Base-by-base conservation (phyloP, 805 yeast species). In the Saccharomycopsis babjevae region DNA sequence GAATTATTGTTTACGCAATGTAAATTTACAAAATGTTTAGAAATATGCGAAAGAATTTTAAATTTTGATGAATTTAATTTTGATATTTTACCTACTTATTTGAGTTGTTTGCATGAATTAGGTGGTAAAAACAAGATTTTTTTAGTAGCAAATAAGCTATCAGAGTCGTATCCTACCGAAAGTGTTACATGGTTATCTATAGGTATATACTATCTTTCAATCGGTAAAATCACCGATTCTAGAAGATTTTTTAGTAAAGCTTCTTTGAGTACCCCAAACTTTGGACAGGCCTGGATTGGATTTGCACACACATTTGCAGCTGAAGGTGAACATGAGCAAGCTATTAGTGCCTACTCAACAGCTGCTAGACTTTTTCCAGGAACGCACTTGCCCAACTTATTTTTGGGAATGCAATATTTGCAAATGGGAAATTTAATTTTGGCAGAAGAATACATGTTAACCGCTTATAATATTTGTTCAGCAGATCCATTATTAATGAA, bases 281-380 rank as follows among this genome's bases (percentile, higher is more conserved):
- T 89, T 74, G 96, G 94, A 0, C 93, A 89, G 58, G 96, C 98
- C 1, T 94, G 99, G 99, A 84, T 94, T 39, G 99, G 97, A 1
- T 94, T 94, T 75, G 98, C 98, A 0, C 98, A 93, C 69, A 92
- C 98, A 0, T 94, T 92, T 80, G 97, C 97, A 0, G 86, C 89
- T 2, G 99, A 94, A 71, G 96, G 97, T n/a, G 99, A 94, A 72
- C 97, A 94, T 71, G 99, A 94, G 71, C 98, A 94, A 72, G 98
- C 98, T 1, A 87, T 94, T 25, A 87, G 97, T 61, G 98, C 98
- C 0, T 94, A 92, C 72, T 92, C 98, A 1, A 92, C 96, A 13
- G 97, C 97, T 0, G 90, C 97, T 1, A 77, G 97, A 64, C 78
- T 92, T 52, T 94, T 94, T 68, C 91, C 92, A 0, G 96, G 96